Conservation (phyloP, 2,329 filamentous ascomycete genomes). For the Diaporthe humulicola region DNA sequence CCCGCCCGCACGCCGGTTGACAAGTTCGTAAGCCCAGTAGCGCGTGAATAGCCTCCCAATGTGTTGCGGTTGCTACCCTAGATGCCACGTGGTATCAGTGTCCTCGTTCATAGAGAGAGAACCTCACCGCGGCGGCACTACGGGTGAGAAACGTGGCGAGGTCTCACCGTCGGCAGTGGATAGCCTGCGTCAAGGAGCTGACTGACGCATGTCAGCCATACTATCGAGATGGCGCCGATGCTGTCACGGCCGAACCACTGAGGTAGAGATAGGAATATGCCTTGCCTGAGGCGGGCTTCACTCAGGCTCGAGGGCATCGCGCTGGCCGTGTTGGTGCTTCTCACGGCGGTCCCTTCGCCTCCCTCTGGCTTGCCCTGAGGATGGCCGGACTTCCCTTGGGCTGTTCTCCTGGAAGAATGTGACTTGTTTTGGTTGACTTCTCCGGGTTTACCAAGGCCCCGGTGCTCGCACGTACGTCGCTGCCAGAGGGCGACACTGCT, state of each 20-base stretch:
- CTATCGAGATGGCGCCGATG: background rate
- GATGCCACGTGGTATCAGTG: background rate
- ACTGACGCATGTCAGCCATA: background rate
- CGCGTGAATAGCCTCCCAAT: background rate
- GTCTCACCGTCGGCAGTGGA: background rate
- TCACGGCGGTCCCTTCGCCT: background rate
- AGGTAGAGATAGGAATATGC: background rate
- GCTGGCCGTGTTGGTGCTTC: background rate
- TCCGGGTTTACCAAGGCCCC: too few species aligned
- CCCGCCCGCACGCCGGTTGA: background rate
- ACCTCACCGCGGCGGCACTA: background rate
- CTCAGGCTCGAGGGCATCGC: background rate
- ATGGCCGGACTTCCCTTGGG: background rate
- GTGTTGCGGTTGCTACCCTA: background rate
- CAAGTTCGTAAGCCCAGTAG: background rate
- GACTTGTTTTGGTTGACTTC: background rate
- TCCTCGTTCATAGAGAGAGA: background rate
- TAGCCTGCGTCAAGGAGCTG: background rate
- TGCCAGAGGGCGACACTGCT: background rate
- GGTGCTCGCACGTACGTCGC: background rate
- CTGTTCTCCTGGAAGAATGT: background rate
- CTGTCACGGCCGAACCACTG: background rate
- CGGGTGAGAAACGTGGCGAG: background rate
- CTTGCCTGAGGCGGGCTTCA: too few species aligned
- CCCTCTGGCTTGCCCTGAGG: background rate